These are phyloP conservation scores for Lipomyces chichibuensis DNA, from an alignment of 805 yeast species.

Conservation along the genomic window DNA sequence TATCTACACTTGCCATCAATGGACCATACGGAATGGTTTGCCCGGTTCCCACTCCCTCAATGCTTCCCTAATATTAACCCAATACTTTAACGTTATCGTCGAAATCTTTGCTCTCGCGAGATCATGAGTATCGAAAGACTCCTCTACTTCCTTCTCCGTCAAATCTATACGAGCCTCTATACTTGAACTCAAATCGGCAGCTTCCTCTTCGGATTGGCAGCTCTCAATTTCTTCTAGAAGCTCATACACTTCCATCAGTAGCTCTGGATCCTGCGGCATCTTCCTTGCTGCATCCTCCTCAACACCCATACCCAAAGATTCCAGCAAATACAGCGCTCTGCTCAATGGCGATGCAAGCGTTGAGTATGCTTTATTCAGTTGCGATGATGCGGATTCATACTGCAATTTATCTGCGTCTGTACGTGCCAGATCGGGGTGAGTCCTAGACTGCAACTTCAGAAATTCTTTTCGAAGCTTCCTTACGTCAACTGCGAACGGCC, in stretches of 20 bases:
- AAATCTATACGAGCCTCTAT: constrained; percentile 60
- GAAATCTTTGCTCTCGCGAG: constrained; percentile 64
- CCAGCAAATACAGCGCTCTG: constrained; percentile 65
- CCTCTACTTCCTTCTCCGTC: constrained; percentile 52
- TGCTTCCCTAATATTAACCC: constrained; percentile 76
- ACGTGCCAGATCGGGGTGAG: constrained; percentile 76
- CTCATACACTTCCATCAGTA: constrained; percentile 77
- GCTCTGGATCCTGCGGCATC: constrained; percentile 53
- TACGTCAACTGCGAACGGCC: constrained; percentile 61
- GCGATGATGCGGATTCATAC: constrained; percentile 51
- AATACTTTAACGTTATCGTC: constrained; percentile 76
- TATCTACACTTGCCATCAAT: constrained; percentile 16
- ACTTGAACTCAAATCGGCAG: constrained; percentile 54
- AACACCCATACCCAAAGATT: constrained; percentile 52
- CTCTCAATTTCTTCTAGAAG: constrained; percentile 81
- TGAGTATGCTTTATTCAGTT: constrained; percentile 76
- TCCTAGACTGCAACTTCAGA: constrained; percentile 66
- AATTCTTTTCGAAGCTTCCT: constrained; percentile 71
- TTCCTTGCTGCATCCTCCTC: constrained; percentile 56
- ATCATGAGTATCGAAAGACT: constrained; percentile 52
- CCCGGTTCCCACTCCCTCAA: constrained; percentile 53
- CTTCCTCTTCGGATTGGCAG: constrained; percentile 61
- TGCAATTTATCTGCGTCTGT: constrained; percentile 39
- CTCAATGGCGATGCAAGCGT: constrained; percentile 69
- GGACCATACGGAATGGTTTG: constrained; percentile 35